A percentile compares a stretch with the other conserved stretches of the same genome.
These are phyloP conservation scores for Magnusiomyces ingens DNA, from an alignment of 1,139 yeast genomes.

Conservation along the genomic window DNA sequence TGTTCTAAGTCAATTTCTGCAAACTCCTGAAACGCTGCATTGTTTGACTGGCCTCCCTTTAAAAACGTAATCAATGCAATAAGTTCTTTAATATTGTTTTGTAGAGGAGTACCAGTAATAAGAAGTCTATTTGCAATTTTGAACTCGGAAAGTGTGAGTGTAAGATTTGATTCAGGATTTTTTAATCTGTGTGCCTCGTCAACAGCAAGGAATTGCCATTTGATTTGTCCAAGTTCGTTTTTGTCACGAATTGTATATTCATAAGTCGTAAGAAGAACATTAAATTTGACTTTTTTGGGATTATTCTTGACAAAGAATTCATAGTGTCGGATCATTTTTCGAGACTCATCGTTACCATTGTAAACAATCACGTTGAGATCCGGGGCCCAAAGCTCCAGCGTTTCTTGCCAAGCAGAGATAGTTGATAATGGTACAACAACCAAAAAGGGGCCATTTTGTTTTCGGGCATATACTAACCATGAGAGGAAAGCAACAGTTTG, in stretches of 20 bases:
- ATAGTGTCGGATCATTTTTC: slow-evolving; percentile 72
- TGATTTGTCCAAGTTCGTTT: slow-evolving; percentile 66
- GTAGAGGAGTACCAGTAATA: slow-evolving; percentile 97
- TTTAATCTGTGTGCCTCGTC: slow-evolving; percentile 98
- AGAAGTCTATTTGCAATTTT: slow-evolving; percentile 77
- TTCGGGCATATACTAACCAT: slow-evolving; percentile 89
- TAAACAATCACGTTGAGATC: slow-evolving; percentile 89
- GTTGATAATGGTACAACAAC: slow-evolving; percentile 96
- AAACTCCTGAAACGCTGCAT: slow-evolving; percentile 10
- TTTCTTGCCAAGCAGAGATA: slow-evolving; percentile 98
- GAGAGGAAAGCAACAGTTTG: slow-evolving; percentile 93
- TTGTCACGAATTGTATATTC: slow-evolving; percentile 92
- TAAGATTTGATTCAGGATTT: slow-evolving; percentile 87
- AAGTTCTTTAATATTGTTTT: slow-evolving; percentile 88
- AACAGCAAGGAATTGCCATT: slow-evolving; percentile 96
- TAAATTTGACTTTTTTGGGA: slow-evolving; percentile 69
- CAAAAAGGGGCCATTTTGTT: slow-evolving; percentile 94
- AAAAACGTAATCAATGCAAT: slow-evolving; percentile 92
- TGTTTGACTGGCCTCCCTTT: slow-evolving; percentile 80
- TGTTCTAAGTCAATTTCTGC: slow-evolving; percentile 79
- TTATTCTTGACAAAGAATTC: slow-evolving; percentile 64
- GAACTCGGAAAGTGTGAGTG: slow-evolving; percentile 79
- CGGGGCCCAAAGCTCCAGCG: slow-evolving; percentile 96
- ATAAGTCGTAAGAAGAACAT: slow-evolving; percentile 83
- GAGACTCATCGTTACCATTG: slow-evolving; percentile 84